A percentile compares a stretch with the other conserved stretches of the same genome.
Evolutionary conservation across 108 stramenopile species (phyloP).

Genomic region (Stephanodiscus triporus): DNA sequence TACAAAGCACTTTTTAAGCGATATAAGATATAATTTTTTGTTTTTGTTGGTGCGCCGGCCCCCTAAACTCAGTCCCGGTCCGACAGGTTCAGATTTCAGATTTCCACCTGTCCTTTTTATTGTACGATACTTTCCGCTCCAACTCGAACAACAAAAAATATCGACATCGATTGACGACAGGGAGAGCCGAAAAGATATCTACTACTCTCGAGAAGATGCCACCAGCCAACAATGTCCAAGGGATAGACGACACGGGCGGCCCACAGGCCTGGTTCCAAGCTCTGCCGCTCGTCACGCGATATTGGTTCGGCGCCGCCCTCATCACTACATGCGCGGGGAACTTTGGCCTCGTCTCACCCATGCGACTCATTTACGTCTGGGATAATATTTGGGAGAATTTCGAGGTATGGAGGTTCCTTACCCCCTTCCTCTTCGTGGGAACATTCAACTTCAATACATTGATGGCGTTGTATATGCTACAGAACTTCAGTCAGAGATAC

Average conservation of each 20-base stretch:
- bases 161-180: not conserved
- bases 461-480: constrained; percentile 73
- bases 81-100: too few relatives aligned
- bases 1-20: too few relatives aligned
- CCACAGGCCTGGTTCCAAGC: constrained; percentile 78
- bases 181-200: not conserved
- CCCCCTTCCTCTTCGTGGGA: constrained; percentile 80
- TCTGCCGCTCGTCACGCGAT: constrained; percentile 80
- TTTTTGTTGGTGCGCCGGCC: too few relatives aligned
- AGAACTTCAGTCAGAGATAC: constrained; percentile 71
- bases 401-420: constrained; percentile 82
- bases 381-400: constrained; percentile 57
- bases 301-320: constrained; percentile 79
- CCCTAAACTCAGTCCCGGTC: too few relatives aligned
- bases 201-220: constrained; percentile 10
- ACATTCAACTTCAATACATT: constrained; percentile 70
- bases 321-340: constrained; percentile 69
- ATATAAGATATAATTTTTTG: too few relatives aligned
- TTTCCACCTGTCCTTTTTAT: too few relatives aligned
- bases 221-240: constrained; percentile 36
- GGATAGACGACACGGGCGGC: constrained; percentile 45
- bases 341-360: constrained; percentile 64
- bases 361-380: constrained; percentile 66
- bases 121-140: too few relatives aligned
- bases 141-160: not conserved